phyloP scores from a whole-genome alignment of 148 eudicot species.

The Mesembryanthemum crystallinum region DNA sequence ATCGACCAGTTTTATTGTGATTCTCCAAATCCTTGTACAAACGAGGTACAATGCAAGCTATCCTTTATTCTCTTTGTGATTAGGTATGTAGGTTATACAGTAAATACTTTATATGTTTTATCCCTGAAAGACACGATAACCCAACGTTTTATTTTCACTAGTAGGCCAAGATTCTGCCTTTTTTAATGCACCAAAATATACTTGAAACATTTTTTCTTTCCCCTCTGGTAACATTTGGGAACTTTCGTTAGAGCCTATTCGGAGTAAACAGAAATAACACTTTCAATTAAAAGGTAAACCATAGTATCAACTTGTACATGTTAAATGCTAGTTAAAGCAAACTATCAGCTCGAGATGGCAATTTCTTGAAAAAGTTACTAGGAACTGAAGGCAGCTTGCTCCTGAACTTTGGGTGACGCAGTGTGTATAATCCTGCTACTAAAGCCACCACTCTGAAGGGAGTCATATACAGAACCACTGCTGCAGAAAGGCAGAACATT shows the following conservation, averaged over 20 bases:
- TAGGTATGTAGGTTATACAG: too few species aligned
- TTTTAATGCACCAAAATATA: background rate
- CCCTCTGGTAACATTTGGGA: constrained; percentile 4
- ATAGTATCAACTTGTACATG: background rate
- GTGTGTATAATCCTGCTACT: constrained; percentile 37
- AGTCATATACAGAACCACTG: constrained; percentile 45
- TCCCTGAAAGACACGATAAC: background rate
- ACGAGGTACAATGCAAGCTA: constrained; percentile 51
- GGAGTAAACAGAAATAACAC: constrained; percentile 6
- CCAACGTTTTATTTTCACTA: background rate
- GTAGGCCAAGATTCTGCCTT: background rate
- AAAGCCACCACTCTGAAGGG: constrained; percentile 46
- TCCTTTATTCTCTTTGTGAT: constrained; percentile 1
- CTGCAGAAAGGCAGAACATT: constrained; percentile 47
- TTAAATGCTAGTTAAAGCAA: constrained; percentile 23
- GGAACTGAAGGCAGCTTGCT: constrained; percentile 54
- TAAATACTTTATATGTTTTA: background rate
- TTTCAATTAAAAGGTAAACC: background rate
- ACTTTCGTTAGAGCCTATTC: constrained; percentile 4
- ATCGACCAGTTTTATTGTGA: constrained; percentile 95
- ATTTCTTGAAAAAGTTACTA: constrained; percentile 29
- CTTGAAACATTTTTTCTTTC: background rate
- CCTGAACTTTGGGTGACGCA: constrained; percentile 54
- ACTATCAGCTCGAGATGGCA: constrained; percentile 38
- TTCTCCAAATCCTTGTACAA: constrained; percentile 64